These are phyloP conservation scores for Trichoderma parareesei DNA, from an alignment of 495 filamentous ascomycete species.

Conservation along the genomic window DNA sequence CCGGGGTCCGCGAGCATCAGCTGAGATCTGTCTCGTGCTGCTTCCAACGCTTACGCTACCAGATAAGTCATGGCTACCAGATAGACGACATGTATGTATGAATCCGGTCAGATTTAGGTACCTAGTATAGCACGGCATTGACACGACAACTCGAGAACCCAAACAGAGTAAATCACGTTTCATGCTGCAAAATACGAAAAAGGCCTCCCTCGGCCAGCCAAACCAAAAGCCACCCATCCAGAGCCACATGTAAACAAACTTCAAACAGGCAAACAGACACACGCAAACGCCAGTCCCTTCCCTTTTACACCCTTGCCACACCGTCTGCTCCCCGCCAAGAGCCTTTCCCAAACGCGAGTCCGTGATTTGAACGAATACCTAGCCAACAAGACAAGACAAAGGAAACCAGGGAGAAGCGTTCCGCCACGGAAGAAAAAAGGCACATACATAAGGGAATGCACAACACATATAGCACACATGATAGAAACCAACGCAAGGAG, in stretches of 20 bases:
- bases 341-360: background rate
- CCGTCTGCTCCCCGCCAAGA: background rate
- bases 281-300: background rate
- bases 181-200: background rate
- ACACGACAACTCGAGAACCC: too few species aligned
- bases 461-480: constrained; percentile 18
- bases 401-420: background rate
- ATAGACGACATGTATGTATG: background rate
- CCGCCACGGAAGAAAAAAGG: background rate
- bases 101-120: background rate
- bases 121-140: too few species aligned
- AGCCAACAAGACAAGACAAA: background rate
- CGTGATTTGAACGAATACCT: background rate
- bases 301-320: background rate
- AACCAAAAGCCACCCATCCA: background rate
- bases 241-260: background rate
- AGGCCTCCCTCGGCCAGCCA: background rate
- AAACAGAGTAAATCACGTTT: background rate
- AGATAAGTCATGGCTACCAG: background rate
- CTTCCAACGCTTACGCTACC: too few species aligned
- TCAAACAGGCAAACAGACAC: background rate
- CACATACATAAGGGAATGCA: background rate
- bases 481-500: constrained; percentile 13
- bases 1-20: background rate
- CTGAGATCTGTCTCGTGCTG: background rate